These are phyloP conservation scores for Hura crepitans DNA, from an alignment of 441 rosid species.

Conservation along the genomic window DNA sequence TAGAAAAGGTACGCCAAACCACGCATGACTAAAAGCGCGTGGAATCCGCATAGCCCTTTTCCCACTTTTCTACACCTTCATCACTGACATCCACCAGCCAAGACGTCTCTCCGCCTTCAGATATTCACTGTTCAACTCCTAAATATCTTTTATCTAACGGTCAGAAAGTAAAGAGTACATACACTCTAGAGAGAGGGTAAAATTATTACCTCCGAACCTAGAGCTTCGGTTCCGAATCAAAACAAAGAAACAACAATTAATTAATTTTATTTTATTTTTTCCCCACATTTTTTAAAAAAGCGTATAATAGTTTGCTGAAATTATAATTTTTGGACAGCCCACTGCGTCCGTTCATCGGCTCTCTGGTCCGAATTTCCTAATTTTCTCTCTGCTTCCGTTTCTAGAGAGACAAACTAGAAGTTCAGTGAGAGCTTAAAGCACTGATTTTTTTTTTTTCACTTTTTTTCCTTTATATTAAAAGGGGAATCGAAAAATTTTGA, in stretches of 20 bases:
- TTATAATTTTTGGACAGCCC: conserved; percentile 14
- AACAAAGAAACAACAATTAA: not conserved
- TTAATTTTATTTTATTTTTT: not conserved
- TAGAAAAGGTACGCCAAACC: not conserved
- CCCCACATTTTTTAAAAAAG: conserved; percentile 11
- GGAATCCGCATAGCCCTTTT: conserved; percentile 21
- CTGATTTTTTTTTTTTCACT: not conserved
- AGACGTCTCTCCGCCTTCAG: not conserved
- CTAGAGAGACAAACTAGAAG: conserved; percentile 9
- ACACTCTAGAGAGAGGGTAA: not conserved
- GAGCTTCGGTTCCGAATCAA: conserved; percentile 5
- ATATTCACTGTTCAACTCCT: not conserved
- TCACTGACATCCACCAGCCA: not conserved
- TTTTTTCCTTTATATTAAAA: not conserved
- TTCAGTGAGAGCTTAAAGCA: conserved; percentile 6
- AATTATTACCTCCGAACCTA: conserved; percentile 10
- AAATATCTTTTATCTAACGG: conserved; percentile 21
- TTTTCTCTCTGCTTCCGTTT: conserved; percentile 13
- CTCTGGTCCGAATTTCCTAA: conserved; percentile 10
- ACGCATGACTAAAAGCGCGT: conserved; percentile 25
- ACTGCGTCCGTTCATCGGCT: conserved; percentile 11
- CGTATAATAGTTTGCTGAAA: conserved; percentile 10
- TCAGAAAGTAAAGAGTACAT: not conserved
- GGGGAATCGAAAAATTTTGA: conserved; percentile 4
- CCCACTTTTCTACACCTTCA: not conserved